Conservation (phyloP, 1,284 basidiomycete genomes). For the Xanthoconium separans region DNA sequence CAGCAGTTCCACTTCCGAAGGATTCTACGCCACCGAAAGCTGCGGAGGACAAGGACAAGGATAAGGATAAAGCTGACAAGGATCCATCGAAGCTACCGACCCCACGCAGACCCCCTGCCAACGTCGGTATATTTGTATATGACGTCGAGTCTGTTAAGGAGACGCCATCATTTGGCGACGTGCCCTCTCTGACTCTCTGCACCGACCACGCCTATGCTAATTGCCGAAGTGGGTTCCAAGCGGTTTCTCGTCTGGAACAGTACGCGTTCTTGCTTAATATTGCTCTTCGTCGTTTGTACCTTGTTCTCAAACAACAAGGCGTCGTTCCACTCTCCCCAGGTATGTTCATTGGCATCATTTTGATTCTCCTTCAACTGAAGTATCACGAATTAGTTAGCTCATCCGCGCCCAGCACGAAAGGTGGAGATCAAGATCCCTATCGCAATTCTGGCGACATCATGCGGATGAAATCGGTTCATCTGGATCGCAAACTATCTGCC, state of each 20-base stretch:
- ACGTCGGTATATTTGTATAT: conserved; percentile 75
- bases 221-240: conserved; percentile 79
- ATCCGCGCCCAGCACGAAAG: conserved; percentile 34
- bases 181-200: conserved; percentile 74
- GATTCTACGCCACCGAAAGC: conserved; percentile 43
- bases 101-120: conserved; percentile 71
- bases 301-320: conserved; percentile 89
- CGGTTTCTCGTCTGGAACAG: conserved; percentile 94
- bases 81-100: conserved; percentile 59
- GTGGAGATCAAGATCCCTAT: conserved; percentile 66
- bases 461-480: conserved; percentile 89
- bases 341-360: conserved; percentile 37
- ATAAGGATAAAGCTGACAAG: conserved; percentile 39
- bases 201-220: conserved; percentile 68
- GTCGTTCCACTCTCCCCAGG: conserved; percentile 80
- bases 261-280: conserved; percentile 98
- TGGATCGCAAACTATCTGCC: conserved; percentile 93
- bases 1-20: conserved; percentile 60
- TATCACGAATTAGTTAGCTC: conserved; percentile 34
- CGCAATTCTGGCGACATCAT: conserved; percentile 89
- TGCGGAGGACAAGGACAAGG: conserved; percentile 43
- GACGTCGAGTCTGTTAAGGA: conserved; percentile 66
- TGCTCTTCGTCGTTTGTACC: conserved; percentile 88
- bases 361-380: conserved; percentile 13
- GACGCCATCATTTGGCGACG: conserved; percentile 63